Evolutionary conservation across 139 green algal species (phyloP).

Genomic region (Auxenochlorella pyrenoidosa): DNA sequence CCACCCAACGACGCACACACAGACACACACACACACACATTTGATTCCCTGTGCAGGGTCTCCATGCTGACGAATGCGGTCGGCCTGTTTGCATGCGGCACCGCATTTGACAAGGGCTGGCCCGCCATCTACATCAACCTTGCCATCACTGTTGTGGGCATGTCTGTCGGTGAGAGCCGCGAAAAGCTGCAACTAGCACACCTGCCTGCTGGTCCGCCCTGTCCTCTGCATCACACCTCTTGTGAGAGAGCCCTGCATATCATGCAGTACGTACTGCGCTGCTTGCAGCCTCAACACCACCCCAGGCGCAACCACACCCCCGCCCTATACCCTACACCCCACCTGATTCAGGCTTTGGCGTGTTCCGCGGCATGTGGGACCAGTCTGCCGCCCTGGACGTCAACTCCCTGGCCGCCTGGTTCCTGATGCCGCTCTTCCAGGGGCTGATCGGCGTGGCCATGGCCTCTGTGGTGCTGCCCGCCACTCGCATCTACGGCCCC

Average conservation of each 20-base stretch:
- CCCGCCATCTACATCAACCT: background rate
- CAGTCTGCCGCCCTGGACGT: background rate
- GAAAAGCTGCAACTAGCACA: too few relatives aligned
- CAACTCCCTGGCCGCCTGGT: background rate
- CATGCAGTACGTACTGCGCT: too few relatives aligned
- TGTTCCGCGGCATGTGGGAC: conserved; percentile 2
- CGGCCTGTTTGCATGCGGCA: background rate
- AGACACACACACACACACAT: too few relatives aligned
- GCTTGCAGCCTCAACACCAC: too few relatives aligned
- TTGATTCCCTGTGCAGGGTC: background rate
- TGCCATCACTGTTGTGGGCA: background rate
- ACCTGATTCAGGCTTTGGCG: conserved; percentile 7
- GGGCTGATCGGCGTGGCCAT: background rate
- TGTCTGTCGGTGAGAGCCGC: background rate
- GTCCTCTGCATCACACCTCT: too few relatives aligned
- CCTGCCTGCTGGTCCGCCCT: too few relatives aligned
- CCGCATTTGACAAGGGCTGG: conserved; percentile 11
- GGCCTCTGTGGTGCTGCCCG: background rate
- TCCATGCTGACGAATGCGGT: conserved; percentile 13
- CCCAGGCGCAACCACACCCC: too few relatives aligned
- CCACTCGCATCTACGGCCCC: conserved; percentile 5
- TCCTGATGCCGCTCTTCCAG: conserved; percentile 1
- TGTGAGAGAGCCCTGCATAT: too few relatives aligned
- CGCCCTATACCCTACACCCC: background rate
- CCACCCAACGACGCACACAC: too few relatives aligned